These are phyloP conservation scores for Fusarium vanettenii DNA, from an alignment of 2,329 filamentous ascomycete species.

Conservation along the genomic window DNA sequence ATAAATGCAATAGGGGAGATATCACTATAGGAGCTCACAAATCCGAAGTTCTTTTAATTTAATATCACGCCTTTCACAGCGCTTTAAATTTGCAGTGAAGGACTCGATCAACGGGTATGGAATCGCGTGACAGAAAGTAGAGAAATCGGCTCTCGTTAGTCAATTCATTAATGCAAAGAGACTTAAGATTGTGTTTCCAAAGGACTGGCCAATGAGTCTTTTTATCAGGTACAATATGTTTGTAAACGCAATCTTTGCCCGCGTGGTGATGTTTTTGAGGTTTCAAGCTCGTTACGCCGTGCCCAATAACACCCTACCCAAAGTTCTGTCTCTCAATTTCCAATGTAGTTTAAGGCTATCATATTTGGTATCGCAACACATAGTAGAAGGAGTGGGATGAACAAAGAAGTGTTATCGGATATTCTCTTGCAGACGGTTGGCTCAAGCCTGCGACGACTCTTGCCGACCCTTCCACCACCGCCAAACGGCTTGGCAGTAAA, in stretches of 20 bases:
- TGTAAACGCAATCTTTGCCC: background rate
- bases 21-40: background rate
- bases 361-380: background rate
- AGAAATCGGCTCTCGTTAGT: background rate
- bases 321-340: background rate
- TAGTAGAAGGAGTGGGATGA: background rate
- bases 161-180: background rate
- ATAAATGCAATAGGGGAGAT: background rate
- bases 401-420: background rate
- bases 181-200: no score
- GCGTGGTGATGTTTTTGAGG: background rate
- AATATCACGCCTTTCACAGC: background rate
- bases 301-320: background rate
- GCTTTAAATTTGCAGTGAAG: background rate
- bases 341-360: background rate
- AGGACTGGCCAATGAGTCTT: background rate
- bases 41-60: background rate
- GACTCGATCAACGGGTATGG: background rate
- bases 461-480: slow-evolving; percentile 39
- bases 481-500: slow-evolving; percentile 47
- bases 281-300: background rate
- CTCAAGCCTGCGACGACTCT: background rate
- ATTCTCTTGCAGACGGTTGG: background rate
- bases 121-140: background rate
- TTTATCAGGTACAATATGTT: background rate